phyloP scores from a whole-genome alignment of 2,329 filamentous ascomycete genomes.

The Tolypocladium paradoxum region DNA sequence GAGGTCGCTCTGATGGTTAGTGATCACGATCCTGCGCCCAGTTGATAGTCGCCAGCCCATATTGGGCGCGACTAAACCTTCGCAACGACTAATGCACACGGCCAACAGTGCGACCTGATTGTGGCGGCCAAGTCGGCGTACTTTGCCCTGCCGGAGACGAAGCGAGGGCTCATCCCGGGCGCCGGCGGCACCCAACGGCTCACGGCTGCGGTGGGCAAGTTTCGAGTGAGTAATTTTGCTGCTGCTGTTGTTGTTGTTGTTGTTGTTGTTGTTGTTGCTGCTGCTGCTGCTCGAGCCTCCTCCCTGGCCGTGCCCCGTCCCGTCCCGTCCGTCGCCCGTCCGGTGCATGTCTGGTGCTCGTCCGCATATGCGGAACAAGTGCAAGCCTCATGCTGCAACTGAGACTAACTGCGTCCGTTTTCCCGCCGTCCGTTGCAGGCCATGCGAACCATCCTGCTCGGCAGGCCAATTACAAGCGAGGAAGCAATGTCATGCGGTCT shows the following conservation, averaged over 20 bases:
- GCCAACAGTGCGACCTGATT: constrained; percentile 27
- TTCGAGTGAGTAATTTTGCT: constrained; percentile 18
- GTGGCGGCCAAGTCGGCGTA: constrained; percentile 22
- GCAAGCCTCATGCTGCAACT: not conserved
- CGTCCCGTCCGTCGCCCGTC: too few species aligned
- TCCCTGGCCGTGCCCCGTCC: not conserved
- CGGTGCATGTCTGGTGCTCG: too few species aligned
- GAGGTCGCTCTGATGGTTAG: constrained; percentile 36
- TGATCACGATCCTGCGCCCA: not conserved
- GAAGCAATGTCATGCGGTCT: constrained; percentile 16
- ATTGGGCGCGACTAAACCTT: not conserved
- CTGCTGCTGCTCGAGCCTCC: not conserved
- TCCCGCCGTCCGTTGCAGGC: constrained; percentile 8
- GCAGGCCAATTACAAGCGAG: constrained; percentile 13
- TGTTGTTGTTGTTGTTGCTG: not conserved
- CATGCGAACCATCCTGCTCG: constrained; percentile 17
- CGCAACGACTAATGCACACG: constrained; percentile 1
- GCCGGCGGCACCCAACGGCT: constrained; percentile 29
- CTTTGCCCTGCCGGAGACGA: constrained; percentile 29
- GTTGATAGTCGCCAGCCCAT: not conserved
- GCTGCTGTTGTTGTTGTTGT: not conserved
- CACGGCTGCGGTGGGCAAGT: constrained; percentile 29
- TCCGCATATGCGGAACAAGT: constrained; percentile 1
- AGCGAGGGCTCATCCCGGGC: constrained; percentile 28
- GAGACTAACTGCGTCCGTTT: not conserved